These are phyloP conservation scores for Fusarium caatingaense DNA, from an alignment of 2,329 filamentous ascomycete genomes.

Conservation along the genomic window DNA sequence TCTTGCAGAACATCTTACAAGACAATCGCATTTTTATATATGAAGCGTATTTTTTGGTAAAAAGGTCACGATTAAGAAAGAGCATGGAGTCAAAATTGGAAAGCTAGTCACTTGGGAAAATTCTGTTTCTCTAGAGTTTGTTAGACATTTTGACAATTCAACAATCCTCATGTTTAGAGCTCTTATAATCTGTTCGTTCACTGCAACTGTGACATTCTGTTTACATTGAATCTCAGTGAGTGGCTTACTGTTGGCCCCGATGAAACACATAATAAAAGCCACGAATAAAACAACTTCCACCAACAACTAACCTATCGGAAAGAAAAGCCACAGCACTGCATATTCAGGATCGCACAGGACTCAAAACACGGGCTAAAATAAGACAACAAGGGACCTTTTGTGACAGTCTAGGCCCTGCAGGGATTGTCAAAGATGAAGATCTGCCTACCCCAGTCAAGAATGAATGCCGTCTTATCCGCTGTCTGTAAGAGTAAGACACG, in stretches of 20 bases:
- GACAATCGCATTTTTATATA: constrained; percentile 40
- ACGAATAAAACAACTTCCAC: background rate
- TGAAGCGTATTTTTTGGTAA: constrained; percentile 20
- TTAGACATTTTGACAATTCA: constrained; percentile 18
- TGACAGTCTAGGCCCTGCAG: constrained; percentile 18
- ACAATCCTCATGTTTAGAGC: constrained; percentile 28
- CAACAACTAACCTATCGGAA: constrained; percentile 12
- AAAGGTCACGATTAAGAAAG: constrained; percentile 19
- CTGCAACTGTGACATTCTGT: background rate
- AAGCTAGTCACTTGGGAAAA: constrained; percentile 8
- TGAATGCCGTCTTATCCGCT: constrained; percentile 34
- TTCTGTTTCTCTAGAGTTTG: constrained; percentile 17
- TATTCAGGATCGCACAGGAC: constrained; percentile 10
- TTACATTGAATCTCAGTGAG: background rate
- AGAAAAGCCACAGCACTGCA: background rate
- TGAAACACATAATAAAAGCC: constrained; percentile 15
- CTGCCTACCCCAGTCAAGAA: constrained; percentile 12
- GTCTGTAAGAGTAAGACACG: constrained; percentile 3
- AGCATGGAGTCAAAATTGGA: constrained; percentile 15
- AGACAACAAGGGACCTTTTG: constrained; percentile 24
- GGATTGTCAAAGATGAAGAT: constrained; percentile 25
- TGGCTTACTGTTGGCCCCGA: background rate
- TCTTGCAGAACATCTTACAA: constrained; percentile 43
- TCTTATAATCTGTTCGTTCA: background rate
- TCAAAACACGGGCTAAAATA: constrained; percentile 21